Conservation (phyloP, 768 basidiomycete genomes). For the Mycena capillaripes region DNA sequence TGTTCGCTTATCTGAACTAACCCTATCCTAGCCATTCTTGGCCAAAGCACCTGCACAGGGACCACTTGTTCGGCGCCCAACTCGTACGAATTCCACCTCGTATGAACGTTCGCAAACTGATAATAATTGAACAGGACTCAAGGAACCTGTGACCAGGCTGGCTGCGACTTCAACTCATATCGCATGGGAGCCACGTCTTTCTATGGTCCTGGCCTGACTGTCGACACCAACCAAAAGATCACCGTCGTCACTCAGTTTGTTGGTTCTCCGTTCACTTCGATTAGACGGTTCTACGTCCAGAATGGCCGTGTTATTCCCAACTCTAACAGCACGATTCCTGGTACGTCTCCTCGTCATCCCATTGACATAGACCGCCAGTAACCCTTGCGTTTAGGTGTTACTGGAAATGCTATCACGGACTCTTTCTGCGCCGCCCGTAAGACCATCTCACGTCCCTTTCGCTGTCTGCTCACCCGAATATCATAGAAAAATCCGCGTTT, state of each 20-base stretch:
- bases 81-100: neutral
- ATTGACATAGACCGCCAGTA: neutral
- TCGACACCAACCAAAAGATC: slow-evolving; percentile 56
- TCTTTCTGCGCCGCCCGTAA: slow-evolving; percentile 55
- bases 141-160: slow-evolving; percentile 58
- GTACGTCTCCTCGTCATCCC: neutral
- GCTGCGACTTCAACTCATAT: slow-evolving; percentile 65
- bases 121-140: slow-evolving; percentile 38
- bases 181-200: slow-evolving; percentile 58
- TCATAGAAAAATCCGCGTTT: slow-evolving; percentile 47
- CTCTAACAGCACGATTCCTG: slow-evolving; percentile 43
- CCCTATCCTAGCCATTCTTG: neutral
- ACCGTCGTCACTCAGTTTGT: slow-evolving; percentile 55
- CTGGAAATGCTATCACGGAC: slow-evolving; percentile 54
- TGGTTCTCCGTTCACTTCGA: slow-evolving; percentile 55
- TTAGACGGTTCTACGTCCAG: slow-evolving; percentile 60
- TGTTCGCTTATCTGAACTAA: neutral
- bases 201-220: slow-evolving; percentile 54
- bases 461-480: neutral
- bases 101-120: neutral
- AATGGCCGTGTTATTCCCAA: slow-evolving; percentile 58
- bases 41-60: slow-evolving; percentile 51
- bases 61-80: slow-evolving; percentile 44
- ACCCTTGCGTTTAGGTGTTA: slow-evolving; percentile 47
- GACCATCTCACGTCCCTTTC: slow-evolving; percentile 12